A percentile compares a stretch with the other conserved stretches of the same genome.
Conservation (phyloP, 208 protist genomes). For the Trypanosoma lewisi region DNA sequence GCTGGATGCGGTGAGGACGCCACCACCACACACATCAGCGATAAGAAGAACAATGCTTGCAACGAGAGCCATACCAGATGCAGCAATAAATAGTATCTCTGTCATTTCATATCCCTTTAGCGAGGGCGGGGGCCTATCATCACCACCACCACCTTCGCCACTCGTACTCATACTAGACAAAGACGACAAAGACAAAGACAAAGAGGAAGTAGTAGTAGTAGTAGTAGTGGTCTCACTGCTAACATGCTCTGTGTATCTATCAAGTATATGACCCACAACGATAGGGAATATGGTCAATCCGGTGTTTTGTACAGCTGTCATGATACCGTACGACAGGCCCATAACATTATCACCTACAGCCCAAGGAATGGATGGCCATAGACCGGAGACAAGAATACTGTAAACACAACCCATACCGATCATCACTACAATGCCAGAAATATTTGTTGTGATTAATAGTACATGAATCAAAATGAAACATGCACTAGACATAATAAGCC, state of each 20-base stretch:
- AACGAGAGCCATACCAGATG: constrained; percentile 39
- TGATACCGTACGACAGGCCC: constrained; percentile 86
- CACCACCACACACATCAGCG: constrained; percentile 37
- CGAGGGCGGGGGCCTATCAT: constrained; percentile 28
- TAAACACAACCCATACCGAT: constrained; percentile 80
- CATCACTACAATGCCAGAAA: constrained; percentile 68
- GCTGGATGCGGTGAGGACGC: constrained; percentile 52
- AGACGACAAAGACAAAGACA: no score
- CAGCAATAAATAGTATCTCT: constrained; percentile 52
- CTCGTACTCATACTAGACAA: no score
- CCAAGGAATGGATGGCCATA: constrained; percentile 88
- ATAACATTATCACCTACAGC: constrained; percentile 65
- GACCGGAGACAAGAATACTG: constrained; percentile 81
- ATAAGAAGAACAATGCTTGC: constrained; percentile 51
- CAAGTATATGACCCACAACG: constrained; percentile 63
- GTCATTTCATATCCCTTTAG: constrained; percentile 65
- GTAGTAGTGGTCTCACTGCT: neutral
- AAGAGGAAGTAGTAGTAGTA: neutral
- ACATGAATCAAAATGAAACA: constrained; percentile 67
- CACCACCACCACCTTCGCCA: no score
- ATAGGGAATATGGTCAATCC: constrained; percentile 75
- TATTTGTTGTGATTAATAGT: constrained; percentile 71
- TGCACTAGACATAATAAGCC: constrained; percentile 49
- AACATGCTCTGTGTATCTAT: constrained; percentile 35
- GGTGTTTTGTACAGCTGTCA: constrained; percentile 90